Percentiles rank a stretch among this genome's conserved stretches.
Evolutionary conservation across 352 stramenopile genomes (phyloP).

Genomic region (Pythium aquatile): DNA sequence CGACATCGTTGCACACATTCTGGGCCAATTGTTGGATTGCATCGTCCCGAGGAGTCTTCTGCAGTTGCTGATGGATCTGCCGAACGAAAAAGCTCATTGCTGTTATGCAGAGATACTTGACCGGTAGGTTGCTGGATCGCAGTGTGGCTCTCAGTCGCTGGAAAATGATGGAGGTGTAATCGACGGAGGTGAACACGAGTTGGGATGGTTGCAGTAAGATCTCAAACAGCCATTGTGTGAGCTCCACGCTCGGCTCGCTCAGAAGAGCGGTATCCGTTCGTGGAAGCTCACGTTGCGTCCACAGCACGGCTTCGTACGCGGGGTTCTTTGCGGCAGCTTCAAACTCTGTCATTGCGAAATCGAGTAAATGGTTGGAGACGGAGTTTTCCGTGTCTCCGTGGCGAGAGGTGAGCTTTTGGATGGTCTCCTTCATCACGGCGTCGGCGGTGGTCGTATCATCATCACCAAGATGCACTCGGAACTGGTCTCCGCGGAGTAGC

Average conservation of each 20-base stretch:
- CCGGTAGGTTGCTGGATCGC: slow-evolving; percentile 50
- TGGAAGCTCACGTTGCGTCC: slow-evolving; percentile 69
- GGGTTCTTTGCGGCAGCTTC: slow-evolving; percentile 50
- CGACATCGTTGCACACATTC: slow-evolving; percentile 21
- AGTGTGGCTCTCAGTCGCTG: slow-evolving; percentile 8
- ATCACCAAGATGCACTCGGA: slow-evolving; percentile 13
- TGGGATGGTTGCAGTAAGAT: slow-evolving; percentile 6
- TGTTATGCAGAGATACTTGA: slow-evolving; percentile 59
- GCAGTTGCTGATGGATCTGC: slow-evolving; percentile 1
- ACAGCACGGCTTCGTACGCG: slow-evolving; percentile 62
- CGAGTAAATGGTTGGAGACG: slow-evolving; percentile 26
- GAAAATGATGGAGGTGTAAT: not conserved
- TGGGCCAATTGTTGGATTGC: slow-evolving; percentile 4
- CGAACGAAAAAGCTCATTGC: slow-evolving; percentile 48
- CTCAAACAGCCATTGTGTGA: slow-evolving; percentile 34
- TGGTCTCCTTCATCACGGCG: not conserved
- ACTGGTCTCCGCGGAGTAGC: slow-evolving; percentile 54
- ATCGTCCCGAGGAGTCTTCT: not conserved
- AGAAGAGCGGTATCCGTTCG: slow-evolving; percentile 45
- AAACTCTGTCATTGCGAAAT: slow-evolving; percentile 59
- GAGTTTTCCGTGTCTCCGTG: not conserved
- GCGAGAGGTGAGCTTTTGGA: not conserved
- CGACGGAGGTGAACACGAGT: not conserved
- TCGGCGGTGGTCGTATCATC: not conserved
- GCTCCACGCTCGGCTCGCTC: slow-evolving; percentile 74